These are phyloP conservation scores for Pseudomonodictys pantanalensis DNA, from an alignment of 495 filamentous ascomycete species.

Conservation along the genomic window DNA sequence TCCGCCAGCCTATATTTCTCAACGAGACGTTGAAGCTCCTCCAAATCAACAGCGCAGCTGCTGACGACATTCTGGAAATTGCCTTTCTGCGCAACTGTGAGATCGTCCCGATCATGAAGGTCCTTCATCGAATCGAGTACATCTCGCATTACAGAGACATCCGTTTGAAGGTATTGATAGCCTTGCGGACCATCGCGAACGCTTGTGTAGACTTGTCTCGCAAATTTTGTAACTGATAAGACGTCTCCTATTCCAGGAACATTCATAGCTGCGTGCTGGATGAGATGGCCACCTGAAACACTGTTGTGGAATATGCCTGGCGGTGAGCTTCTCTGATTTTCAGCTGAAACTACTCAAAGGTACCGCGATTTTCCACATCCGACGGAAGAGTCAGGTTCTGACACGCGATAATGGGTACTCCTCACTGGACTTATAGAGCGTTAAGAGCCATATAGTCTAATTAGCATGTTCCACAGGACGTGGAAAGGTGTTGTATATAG, in stretches of 20 bases:
- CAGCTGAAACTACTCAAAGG: background rate
- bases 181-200: background rate
- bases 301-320: background rate
- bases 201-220: background rate
- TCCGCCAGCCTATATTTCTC: background rate
- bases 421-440: too few species aligned
- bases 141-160: background rate
- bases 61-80: background rate
- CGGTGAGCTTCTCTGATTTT: background rate
- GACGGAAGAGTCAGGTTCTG: too few species aligned
- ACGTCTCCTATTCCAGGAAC: background rate
- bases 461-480: too few species aligned
- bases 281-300: background rate
- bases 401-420: too few species aligned
- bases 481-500: too few species aligned
- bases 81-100: background rate
- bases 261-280: background rate
- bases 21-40: background rate
- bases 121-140: background rate
- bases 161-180: background rate
- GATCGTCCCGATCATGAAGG: background rate
- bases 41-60: background rate
- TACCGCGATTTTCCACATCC: too few species aligned
- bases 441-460: too few species aligned
- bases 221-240: background rate